Base-by-base conservation (phyloP, 306 rosid genomes). In the Begonia masoniana region DNA sequence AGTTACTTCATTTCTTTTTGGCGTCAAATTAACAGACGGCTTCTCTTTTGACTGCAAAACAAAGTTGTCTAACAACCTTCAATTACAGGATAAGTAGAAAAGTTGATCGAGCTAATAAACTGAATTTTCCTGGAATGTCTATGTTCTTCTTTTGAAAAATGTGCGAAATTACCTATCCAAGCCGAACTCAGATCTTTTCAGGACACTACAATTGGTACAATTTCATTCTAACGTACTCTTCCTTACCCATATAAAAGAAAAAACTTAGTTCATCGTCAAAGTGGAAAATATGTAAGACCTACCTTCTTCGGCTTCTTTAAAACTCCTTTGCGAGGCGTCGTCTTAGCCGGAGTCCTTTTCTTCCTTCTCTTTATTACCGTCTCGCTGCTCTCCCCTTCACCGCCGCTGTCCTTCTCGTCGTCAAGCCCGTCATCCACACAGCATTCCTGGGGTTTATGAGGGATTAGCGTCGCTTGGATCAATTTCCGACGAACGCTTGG, bases 401-500 rank as follows among this genome's bases (percentile, higher is more conserved):
- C 65, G 13, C 43, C 50, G 56, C 52, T 43, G 48, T 58, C 62
- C 39, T 55, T 62, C 50, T 51, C 82, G 47, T 46, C 56, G 41
- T 68, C 69, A 9, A 13, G 58, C 13, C 61, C 57, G 21, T 74
- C 67, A 19, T 68, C 60, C 39, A 62, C 71, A 52, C 60, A 71
- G 56, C 52, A 54, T 19, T 71, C 71, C 24, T 57, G 75, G 2
- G 81, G 71, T 43, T 66, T 87, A 19, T 31, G 84, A 13, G 81
- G 87, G 67, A 78, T 67, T 52, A 83, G 77, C 54, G 96, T 87
- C 9, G 91, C 70, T 51, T 87, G 96, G 13, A 83, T 81, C 73
- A 83, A 56, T 58, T 63, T 66, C 63, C 81, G 78, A 57, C 67
- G 67, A 50, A 65, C 68, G 41, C 57, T 14, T 13, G 61, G 47